Conservation (phyloP, 2,329 filamentous ascomycete genomes). For the Phialophora verrucosa region DNA sequence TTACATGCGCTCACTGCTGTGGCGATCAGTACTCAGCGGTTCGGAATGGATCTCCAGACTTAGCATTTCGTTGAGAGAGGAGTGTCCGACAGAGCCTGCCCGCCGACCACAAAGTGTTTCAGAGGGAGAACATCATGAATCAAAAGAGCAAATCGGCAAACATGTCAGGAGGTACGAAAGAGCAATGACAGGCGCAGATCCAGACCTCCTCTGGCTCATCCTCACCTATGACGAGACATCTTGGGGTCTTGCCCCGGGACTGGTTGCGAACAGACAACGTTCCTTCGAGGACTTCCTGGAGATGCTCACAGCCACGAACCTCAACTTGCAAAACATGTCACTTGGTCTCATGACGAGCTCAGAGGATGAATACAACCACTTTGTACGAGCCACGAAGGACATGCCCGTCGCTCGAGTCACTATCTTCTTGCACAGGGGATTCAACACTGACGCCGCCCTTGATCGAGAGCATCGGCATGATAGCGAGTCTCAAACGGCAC, state of each 20-base stretch:
- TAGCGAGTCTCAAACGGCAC: background rate
- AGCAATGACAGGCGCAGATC: background rate
- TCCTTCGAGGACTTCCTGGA: conserved; percentile 1
- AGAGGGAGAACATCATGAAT: background rate
- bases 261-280: background rate
- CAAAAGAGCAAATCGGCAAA: background rate
- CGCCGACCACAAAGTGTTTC: background rate
- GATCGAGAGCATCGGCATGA: conserved; percentile 3
- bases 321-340: background rate
- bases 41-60: background rate
- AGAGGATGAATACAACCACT: background rate
- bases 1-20: background rate
- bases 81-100: background rate
- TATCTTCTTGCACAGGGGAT: background rate
- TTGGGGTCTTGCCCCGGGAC: background rate
- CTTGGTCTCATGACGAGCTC: conserved; percentile 4
- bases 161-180: background rate
- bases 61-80: background rate
- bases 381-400: background rate
- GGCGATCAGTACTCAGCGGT: background rate
- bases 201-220: background rate
- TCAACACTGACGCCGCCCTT: background rate
- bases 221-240: background rate
- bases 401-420: background rate
- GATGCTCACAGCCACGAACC: background rate